Evolutionary conservation across 495 filamentous ascomycete genomes (phyloP).

Genomic region (Rusavskia elegans): DNA sequence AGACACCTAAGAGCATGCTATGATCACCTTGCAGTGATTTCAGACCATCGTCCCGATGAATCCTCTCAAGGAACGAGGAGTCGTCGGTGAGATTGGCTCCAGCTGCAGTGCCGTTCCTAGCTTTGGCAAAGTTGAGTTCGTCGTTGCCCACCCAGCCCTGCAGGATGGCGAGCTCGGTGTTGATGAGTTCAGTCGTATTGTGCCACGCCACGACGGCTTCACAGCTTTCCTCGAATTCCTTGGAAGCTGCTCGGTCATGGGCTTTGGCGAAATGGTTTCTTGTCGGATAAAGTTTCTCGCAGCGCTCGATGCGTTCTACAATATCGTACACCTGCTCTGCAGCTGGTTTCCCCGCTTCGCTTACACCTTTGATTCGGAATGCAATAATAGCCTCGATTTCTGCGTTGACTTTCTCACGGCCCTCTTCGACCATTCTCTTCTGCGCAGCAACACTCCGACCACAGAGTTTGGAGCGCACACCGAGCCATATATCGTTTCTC

Average conservation of each 20-base stretch:
- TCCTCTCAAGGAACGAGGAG: conserved; percentile 84
- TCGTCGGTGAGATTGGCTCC: conserved; percentile 66
- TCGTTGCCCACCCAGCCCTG: conserved; percentile 95
- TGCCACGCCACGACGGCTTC: conserved; percentile 88
- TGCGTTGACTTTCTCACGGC: conserved; percentile 47
- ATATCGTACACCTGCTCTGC: conserved; percentile 77
- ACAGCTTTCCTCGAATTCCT: conserved; percentile 59
- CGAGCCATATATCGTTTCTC: conserved; percentile 79
- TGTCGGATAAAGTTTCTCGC: conserved; percentile 72
- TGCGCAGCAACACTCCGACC: conserved; percentile 74
- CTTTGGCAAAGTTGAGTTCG: conserved; percentile 75
- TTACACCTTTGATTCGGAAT: conserved; percentile 88
- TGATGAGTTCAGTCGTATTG: conserved; percentile 96
- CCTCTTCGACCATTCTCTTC: conserved; percentile 67
- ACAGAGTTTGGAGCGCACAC: conserved; percentile 64
- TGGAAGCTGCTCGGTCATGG: conserved; percentile 57
- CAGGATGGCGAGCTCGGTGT: conserved; percentile 76
- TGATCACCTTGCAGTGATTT: conserved; percentile 70
- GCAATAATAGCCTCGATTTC: conserved; percentile 72
- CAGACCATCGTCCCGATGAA: conserved; percentile 93
- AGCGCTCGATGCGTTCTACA: conserved; percentile 74
- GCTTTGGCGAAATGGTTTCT: conserved; percentile 51
- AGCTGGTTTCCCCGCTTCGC: conserved; percentile 75
- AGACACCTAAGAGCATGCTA: conserved; percentile 74
- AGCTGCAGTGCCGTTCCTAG: conserved; percentile 30